A percentile compares a stretch with the other conserved stretches of the same genome.
These are phyloP conservation scores for Petrea volubilis DNA, from an alignment of 257 asterid genomes.

Conservation along the genomic window DNA sequence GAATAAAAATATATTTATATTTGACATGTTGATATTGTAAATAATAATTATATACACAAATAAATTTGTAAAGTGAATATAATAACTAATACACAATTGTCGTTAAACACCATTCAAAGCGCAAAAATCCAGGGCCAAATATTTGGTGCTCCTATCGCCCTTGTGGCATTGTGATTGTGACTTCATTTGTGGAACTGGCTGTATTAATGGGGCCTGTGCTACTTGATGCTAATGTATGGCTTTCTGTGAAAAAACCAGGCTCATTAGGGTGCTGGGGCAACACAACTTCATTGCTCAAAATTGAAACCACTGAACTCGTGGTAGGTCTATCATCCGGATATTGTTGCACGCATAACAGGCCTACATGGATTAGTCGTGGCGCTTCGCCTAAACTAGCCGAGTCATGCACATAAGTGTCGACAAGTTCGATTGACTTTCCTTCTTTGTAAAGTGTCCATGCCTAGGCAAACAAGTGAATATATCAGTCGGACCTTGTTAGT, in stretches of 20 bases:
- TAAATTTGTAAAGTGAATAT: too few species aligned
- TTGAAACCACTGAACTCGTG: constrained; percentile 29
- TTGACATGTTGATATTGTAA: too few species aligned
- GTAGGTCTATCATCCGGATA: constrained; percentile 29
- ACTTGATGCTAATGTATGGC: neutral
- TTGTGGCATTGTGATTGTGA: neutral
- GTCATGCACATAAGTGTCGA: constrained; percentile 10
- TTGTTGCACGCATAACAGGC: constrained; percentile 34
- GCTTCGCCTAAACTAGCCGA: constrained; percentile 9
- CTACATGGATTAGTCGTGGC: constrained; percentile 26
- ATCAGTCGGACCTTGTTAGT: too few species aligned
- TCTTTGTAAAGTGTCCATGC: constrained; percentile 44
- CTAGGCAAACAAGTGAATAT: neutral
- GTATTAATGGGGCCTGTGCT: too few species aligned
- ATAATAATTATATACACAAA: too few species aligned
- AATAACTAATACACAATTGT: too few species aligned
- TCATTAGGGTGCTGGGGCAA: constrained; percentile 25
- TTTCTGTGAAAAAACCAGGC: constrained; percentile 32
- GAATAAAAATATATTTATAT: too few species aligned
- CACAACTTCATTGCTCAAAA: constrained; percentile 27
- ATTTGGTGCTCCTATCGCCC: too few species aligned
- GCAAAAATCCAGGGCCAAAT: too few species aligned
- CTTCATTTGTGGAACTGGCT: neutral
- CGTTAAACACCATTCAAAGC: too few species aligned
- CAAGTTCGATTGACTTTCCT: constrained; percentile 26